phyloP scores from a whole-genome alignment of 202 grass and related monocot genomes.

The Brachypodium distachyon region DNA sequence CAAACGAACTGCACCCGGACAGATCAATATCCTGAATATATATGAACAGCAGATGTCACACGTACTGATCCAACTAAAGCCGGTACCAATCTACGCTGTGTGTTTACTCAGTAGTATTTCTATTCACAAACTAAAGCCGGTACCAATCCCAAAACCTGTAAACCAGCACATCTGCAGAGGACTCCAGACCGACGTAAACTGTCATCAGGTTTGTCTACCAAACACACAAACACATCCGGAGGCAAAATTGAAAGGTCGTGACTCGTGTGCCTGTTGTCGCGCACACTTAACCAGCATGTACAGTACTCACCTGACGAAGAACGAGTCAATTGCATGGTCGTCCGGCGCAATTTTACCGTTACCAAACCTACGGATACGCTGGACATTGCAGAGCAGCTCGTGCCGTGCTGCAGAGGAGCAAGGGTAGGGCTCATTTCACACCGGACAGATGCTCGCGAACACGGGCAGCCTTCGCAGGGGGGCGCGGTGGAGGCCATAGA shows the following conservation, averaged over 20 bases:
- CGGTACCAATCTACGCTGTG: not conserved
- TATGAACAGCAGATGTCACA: too few species aligned
- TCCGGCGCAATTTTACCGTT: not conserved
- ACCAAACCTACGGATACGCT: not conserved
- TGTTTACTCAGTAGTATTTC: not conserved
- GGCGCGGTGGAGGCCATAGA: constrained; percentile 18
- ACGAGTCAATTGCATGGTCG: not conserved
- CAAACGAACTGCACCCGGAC: not conserved
- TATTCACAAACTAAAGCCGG: not conserved
- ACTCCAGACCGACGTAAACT: not conserved
- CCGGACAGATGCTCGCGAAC: constrained; percentile 46
- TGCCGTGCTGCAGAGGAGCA: not conserved
- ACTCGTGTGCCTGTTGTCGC: not conserved
- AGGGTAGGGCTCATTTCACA: not conserved
- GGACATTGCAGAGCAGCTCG: not conserved
- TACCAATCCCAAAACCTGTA: not conserved
- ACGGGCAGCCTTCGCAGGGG: constrained; percentile 36
- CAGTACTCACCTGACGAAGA: not conserved
- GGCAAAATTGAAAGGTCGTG: not conserved
- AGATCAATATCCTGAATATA: not conserved
- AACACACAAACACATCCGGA: not conserved
- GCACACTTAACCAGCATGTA: not conserved
- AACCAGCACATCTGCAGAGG: constrained; percentile 1
- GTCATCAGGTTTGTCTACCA: not conserved
- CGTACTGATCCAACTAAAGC: too few species aligned